phyloP scores from a whole-genome alignment of 768 basidiomycete species.

The Serendipita indica region DNA sequence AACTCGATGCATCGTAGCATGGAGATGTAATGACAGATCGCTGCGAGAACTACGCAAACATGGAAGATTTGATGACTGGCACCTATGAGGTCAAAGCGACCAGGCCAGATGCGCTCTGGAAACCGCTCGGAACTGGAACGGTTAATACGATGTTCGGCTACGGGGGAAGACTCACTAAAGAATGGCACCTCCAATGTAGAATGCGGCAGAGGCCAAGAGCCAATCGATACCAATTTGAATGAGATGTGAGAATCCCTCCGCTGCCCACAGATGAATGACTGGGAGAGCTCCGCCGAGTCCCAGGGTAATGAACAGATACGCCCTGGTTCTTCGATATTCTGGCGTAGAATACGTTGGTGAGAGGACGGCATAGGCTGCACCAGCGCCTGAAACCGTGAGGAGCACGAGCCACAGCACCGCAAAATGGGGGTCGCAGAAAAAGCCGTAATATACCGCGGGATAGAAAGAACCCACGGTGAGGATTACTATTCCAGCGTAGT shows the following conservation, averaged over 20 bases:
- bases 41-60: constrained; percentile 57
- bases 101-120: constrained; percentile 61
- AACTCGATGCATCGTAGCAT: constrained; percentile 44
- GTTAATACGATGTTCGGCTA: constrained; percentile 15
- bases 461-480: constrained; percentile 67
- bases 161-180: constrained; percentile 46
- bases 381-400: constrained; percentile 39
- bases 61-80: constrained; percentile 89
- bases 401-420: constrained; percentile 40
- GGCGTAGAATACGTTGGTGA: constrained; percentile 65
- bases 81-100: constrained; percentile 63
- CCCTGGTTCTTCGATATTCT: constrained; percentile 60
- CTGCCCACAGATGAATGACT: constrained; percentile 43
- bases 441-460: constrained; percentile 64
- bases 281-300: constrained; percentile 60
- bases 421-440: constrained; percentile 45
- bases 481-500: constrained; percentile 67
- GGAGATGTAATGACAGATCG: constrained; percentile 46
- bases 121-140: constrained; percentile 58
- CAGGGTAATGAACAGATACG: constrained; percentile 61
- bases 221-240: constrained; percentile 56
- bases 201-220: constrained; percentile 49
- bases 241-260: constrained; percentile 42
- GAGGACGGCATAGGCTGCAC: constrained; percentile 44
- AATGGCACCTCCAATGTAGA: constrained; percentile 68